Evolutionary conservation across 2,329 filamentous ascomycete genomes (phyloP).

Genomic region (Onygenales sp.): DNA sequence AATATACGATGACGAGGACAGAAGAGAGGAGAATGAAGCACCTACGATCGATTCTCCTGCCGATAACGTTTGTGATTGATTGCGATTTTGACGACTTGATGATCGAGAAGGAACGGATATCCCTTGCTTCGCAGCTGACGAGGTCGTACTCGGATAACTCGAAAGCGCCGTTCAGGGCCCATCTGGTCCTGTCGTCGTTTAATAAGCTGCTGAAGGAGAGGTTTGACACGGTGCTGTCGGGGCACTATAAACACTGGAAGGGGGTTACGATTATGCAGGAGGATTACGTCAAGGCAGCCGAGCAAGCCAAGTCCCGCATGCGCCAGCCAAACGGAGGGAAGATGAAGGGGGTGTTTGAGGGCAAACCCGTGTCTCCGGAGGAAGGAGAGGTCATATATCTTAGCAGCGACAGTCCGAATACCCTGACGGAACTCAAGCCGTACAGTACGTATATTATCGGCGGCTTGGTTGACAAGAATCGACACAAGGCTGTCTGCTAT

Average conservation of each 20-base stretch:
- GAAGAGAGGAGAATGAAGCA: constrained; percentile 13
- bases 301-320: constrained; percentile 61
- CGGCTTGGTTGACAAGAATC: constrained; percentile 89
- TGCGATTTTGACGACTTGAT: constrained; percentile 89
- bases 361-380: constrained; percentile 19
- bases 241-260: constrained; percentile 70
- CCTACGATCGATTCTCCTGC: constrained; percentile 48
- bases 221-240: constrained; percentile 65
- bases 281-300: constrained; percentile 63
- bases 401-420: constrained; percentile 81
- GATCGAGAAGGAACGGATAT: constrained; percentile 75
- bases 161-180: constrained; percentile 55
- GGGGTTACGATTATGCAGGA: constrained; percentile 63
- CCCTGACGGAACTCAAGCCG: constrained; percentile 71
- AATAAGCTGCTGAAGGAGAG: constrained; percentile 63
- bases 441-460: constrained; percentile 90
- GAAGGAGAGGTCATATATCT: constrained; percentile 70
- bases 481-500: constrained; percentile 91
- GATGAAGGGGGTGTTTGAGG: constrained; percentile 50
- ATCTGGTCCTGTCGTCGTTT: constrained; percentile 72
- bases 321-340: constrained; percentile 44
- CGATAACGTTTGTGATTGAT: constrained; percentile 75
- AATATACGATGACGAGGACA: neutral
- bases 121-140: constrained; percentile 73
- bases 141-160: constrained; percentile 84